phyloP scores from a whole-genome alignment of 805 yeast species.

The Wickerhamomyces sydowiorum region DNA sequence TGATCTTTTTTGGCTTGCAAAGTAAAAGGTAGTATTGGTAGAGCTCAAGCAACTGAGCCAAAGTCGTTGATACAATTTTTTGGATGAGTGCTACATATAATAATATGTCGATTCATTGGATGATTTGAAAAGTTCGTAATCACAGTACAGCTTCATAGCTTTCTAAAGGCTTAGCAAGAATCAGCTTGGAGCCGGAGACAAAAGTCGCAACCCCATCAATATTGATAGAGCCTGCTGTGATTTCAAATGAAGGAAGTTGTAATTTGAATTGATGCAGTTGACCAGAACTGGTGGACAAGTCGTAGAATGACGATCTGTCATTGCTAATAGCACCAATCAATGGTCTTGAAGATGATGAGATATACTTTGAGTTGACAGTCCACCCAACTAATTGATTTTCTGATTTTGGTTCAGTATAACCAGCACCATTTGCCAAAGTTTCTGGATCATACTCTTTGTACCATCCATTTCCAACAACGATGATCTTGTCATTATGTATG shows the following conservation, averaged over 20 bases:
- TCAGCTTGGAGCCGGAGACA: conserved; percentile 17
- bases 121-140: conserved; percentile 2
- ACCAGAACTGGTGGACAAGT: conserved; percentile 11
- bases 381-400: conserved; percentile 18
- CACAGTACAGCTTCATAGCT: conserved; percentile 21
- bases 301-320: conserved; percentile 20
- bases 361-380: conserved; percentile 11
- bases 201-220: conserved; percentile 18
- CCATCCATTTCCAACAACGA: conserved; percentile 30
- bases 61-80: too few species aligned
- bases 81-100: too few species aligned
- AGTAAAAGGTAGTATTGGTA: too few species aligned
- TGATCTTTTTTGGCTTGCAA: too few species aligned
- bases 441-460: conserved; percentile 24
- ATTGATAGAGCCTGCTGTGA: conserved; percentile 19
- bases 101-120: too few species aligned
- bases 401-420: conserved; percentile 22
- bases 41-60: too few species aligned
- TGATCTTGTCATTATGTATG: conserved; percentile 17
- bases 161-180: conserved; percentile 21
- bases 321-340: conserved; percentile 17
- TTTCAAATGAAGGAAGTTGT: conserved; percentile 13
- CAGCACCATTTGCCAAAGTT: conserved; percentile 27
- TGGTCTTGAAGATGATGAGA: conserved; percentile 8
- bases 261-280: conserved; percentile 17